Evolutionary conservation across 805 yeast genomes (phyloP), one percentile per base, ranked within the genome.

Genomic region (Barnettozyma botsteinii): DNA sequence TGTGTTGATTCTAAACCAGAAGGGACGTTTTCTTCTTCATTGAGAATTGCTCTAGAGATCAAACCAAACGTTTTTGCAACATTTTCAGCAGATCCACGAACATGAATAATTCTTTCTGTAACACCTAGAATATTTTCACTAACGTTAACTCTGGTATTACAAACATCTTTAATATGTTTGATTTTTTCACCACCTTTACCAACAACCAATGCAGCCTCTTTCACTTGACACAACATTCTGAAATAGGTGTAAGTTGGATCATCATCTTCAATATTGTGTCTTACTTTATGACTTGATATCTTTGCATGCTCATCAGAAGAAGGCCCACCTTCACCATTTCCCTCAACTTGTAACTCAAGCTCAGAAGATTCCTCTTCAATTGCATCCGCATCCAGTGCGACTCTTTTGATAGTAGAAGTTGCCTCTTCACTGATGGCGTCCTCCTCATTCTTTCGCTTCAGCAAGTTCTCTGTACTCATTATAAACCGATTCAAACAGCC

Each of bases 11-110:
- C 67, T 24, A 71, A 62, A 2, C 73, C 65, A 1, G 86, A 80
- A 3, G 85, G 77, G 43, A 68, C 72, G 45, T 77, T 79, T 47
- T 77, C 76, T 4, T 82, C 79, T 51, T 81, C 91, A 40, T 77
- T 81, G 44, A 75, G 64, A 5, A 86, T 70, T 4, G 81, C 72
- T 49, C 89, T 71, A 0, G 78, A 73, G 26, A 85, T 75, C 48
- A 85, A 62, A 1, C 93, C 93, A 60, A 81, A 82, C 0, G 93
- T 91, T 56, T 79, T 78, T 12, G 95, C 89, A 7, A 84, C 91
- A 49, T 77, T 71, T 48, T 83, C 89, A 3, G 88, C 73, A 0
- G 83, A 65, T 0, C 95, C 96, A 45, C 81, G 68, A 4, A 85
- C 81, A 45, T 78, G 73, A 20, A 86, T 71, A 24, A 86, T 80